These are phyloP conservation scores for Neurospora africana DNA, from an alignment of 495 filamentous ascomycete species.

Conservation along the genomic window DNA sequence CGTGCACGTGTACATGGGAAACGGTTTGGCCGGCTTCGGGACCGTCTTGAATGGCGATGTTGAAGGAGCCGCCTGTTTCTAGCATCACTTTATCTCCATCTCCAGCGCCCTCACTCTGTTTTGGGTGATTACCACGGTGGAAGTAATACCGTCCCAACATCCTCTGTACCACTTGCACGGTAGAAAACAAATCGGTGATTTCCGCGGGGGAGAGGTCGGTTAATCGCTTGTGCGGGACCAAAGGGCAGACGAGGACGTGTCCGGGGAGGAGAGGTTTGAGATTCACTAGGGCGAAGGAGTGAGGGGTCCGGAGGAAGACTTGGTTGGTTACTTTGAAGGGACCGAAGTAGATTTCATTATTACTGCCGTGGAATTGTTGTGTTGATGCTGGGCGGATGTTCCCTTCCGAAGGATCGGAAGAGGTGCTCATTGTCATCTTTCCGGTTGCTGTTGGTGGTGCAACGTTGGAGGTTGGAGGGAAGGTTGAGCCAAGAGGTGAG, in stretches of 20 bases:
- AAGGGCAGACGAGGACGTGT: constrained; percentile 75
- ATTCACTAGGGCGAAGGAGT: constrained; percentile 81
- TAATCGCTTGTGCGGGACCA: constrained; percentile 54
- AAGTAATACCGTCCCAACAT: constrained; percentile 65
- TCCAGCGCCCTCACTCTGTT: background rate
- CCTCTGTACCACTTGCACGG: constrained; percentile 69
- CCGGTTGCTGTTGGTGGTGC: background rate
- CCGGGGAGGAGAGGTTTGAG: constrained; percentile 90
- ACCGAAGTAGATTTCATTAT: constrained; percentile 45
- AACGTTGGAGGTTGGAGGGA: background rate
- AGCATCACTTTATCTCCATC: background rate
- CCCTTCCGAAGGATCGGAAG: background rate
- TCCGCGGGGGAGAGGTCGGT: constrained; percentile 64
- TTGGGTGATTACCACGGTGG: too few relatives aligned
- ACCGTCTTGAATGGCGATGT: constrained; percentile 91
- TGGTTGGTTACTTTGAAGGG: constrained; percentile 55
- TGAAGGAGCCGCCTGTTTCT: constrained; percentile 49
- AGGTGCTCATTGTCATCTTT: background rate
- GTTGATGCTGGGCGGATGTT: background rate
- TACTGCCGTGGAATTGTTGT: background rate
- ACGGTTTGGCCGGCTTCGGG: constrained; percentile 80
- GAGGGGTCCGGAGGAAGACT: constrained; percentile 74
- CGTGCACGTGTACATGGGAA: constrained; percentile 83
- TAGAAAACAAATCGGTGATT: constrained; percentile 71
- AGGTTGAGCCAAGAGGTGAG: too few relatives aligned